These are phyloP conservation scores for Byssothecium circinans DNA, from an alignment of 2,329 filamentous ascomycete species.

Conservation along the genomic window DNA sequence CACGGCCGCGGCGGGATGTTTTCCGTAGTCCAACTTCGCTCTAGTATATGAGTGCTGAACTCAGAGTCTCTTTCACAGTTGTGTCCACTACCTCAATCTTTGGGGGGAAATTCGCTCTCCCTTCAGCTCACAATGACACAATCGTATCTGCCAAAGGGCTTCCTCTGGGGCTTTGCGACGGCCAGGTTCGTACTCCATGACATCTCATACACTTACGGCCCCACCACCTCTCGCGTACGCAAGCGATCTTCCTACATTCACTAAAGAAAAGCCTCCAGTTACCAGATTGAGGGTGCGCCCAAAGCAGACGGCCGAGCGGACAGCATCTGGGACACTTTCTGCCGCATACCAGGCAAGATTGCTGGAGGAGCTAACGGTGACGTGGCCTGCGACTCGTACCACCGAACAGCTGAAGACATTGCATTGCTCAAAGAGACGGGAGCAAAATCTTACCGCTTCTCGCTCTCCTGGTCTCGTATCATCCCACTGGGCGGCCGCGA, in stretches of 20 bases:
- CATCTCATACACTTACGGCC: conserved; percentile 25
- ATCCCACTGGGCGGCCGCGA: conserved; percentile 83
- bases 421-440: conserved; percentile 73
- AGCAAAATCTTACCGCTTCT: conserved; percentile 79
- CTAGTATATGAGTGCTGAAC: conserved; percentile 33
- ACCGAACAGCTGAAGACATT: conserved; percentile 76
- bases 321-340: conserved; percentile 92
- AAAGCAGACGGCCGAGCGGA: conserved; percentile 76
- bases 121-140: conserved; percentile 34
- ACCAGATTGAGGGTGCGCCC: conserved; percentile 81
- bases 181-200: conserved; percentile 40
- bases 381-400: conserved; percentile 84
- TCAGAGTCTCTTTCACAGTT: conserved; percentile 2
- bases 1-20: conserved; percentile 42
- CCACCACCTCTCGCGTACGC: conserved; percentile 19
- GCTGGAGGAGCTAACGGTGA: conserved; percentile 74
- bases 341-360: conserved; percentile 77
- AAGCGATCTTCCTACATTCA: conserved; percentile 10
- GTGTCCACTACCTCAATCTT: not conserved
- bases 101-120: not conserved
- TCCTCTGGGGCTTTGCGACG: conserved; percentile 47
- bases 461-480: conserved; percentile 78
- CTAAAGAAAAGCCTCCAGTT: conserved; percentile 57
- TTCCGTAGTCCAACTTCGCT: conserved; percentile 32
- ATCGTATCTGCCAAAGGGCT: conserved; percentile 43